Base-by-base conservation (phyloP, 129 eudicot genomes). In the Oenanthe sinensis region DNA sequence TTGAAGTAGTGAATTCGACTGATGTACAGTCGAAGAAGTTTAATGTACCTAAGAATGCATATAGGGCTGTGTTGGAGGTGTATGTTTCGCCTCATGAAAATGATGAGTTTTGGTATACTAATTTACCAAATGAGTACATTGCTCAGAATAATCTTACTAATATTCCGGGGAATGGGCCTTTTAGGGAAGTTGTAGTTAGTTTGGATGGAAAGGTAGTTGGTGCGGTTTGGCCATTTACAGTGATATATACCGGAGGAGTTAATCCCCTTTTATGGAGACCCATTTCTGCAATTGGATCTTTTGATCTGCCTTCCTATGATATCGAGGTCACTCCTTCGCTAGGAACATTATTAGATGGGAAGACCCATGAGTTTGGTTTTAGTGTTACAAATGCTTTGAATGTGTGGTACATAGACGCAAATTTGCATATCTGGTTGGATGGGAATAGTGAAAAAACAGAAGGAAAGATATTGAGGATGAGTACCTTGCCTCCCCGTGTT, bases 231-330 rank as follows among this genome's bases (percentile, higher is more conserved):
- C 97, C 97, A 44, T 90, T 92, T 74, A 88, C 97, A 4, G 97
- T 92, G 22, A 83, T 92, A 42, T 90, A 83, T 50, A 92, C 97
- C 0, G 97, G 97, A 13, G 96, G 97, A 43, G 79, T 92, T 37
- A 90, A 92, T 79, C 93, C 96, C 14, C 87, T 92, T 19, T 40
- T 92, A 70, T 92, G 97, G 96, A 90, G 97, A 72, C 97, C 97
- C 5, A 84, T 92, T 28, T 78, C 86, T 45, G 97, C 79, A 16
- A 92, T 92, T 47, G 97, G 96, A 33, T 92, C 96, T 14, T 92
- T 89, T 40, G 89, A 92, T 85, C 87, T 92, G 47, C 97, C 97
- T 71, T 81, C 93, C 5, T 92, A 92, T 83, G 96, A 92, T 71
- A 85, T 92, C 14, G 97, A 92, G 74, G 78, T 92, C 63, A 92